Conservation (phyloP, 2,329 filamentous ascomycete genomes). For the Neospermospora avenae region DNA sequence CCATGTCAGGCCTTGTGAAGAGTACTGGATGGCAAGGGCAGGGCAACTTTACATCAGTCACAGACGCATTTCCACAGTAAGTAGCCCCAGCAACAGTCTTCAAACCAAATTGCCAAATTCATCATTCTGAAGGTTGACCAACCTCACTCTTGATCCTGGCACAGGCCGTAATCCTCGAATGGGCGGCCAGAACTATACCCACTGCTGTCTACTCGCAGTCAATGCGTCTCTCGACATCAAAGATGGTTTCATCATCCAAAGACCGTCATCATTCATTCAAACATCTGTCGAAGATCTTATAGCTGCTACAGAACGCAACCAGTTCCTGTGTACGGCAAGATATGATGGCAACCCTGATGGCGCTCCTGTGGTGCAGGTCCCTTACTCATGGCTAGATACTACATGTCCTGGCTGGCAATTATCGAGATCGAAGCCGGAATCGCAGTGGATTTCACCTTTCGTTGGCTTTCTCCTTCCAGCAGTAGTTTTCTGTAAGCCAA, state of each 20-base stretch:
- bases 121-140: background rate
- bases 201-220: conserved; percentile 15
- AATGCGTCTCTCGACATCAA: conserved; percentile 8
- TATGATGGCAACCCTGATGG: conserved; percentile 9
- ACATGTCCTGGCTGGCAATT: conserved; percentile 16
- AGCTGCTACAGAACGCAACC: background rate
- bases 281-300: background rate
- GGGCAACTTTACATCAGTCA: background rate
- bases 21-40: background rate
- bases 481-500: conserved; percentile 9
- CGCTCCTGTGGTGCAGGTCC: conserved; percentile 2
- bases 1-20: background rate
- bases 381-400: conserved; percentile 11
- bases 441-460: conserved; percentile 19
- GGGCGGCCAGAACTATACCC: conserved; percentile 8
- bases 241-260: conserved; percentile 1
- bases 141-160: background rate
- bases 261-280: background rate
- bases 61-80: background rate
- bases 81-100: background rate
- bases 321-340: conserved; percentile 10
- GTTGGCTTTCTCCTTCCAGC: conserved; percentile 17
- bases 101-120: background rate
- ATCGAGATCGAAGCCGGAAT: conserved; percentile 4
- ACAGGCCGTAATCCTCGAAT: background rate